A percentile compares a stretch with the other conserved stretches of the same genome.
Evolutionary conservation across 306 rosid species (phyloP).

Genomic region (Acacia melanoxylon): DNA sequence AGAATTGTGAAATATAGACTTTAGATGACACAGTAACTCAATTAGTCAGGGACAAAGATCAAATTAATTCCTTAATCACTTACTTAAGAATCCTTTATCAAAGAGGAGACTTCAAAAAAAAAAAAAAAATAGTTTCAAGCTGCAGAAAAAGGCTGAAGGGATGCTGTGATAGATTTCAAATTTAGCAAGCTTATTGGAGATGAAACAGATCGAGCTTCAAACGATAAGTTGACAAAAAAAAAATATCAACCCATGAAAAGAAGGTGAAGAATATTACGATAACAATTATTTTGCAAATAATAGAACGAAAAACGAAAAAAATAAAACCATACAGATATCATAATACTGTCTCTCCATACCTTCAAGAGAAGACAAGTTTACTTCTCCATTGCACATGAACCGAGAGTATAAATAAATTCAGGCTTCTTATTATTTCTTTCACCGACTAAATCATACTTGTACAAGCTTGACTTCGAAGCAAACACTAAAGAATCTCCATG

Average conservation of each 20-base stretch:
- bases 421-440: background rate
- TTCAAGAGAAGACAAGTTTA: no score
- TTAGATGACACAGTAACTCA: slow-evolving; percentile 68
- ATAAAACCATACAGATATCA: no score
- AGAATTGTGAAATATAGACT: slow-evolving; percentile 52
- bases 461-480: background rate
- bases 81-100: slow-evolving; percentile 80
- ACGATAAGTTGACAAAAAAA: slow-evolving; percentile 33
- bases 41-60: slow-evolving; percentile 81
- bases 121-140: slow-evolving; percentile 57
- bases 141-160: slow-evolving; percentile 84
- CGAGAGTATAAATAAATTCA: background rate
- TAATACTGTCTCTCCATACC: no score
- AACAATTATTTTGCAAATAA: no score
- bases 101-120: slow-evolving; percentile 63
- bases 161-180: slow-evolving; percentile 84
- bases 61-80: slow-evolving; percentile 61
- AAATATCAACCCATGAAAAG: slow-evolving; percentile 32
- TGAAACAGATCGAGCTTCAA: slow-evolving; percentile 38
- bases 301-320: no score
- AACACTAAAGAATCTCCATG: background rate
- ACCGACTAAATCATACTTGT: background rate
- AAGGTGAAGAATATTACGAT: slow-evolving; percentile 50
- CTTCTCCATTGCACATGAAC: no score
- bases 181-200: slow-evolving; percentile 74